Base-by-base conservation (phyloP, 352 stramenopile genomes). In the Phytophthora sojae region DNA sequence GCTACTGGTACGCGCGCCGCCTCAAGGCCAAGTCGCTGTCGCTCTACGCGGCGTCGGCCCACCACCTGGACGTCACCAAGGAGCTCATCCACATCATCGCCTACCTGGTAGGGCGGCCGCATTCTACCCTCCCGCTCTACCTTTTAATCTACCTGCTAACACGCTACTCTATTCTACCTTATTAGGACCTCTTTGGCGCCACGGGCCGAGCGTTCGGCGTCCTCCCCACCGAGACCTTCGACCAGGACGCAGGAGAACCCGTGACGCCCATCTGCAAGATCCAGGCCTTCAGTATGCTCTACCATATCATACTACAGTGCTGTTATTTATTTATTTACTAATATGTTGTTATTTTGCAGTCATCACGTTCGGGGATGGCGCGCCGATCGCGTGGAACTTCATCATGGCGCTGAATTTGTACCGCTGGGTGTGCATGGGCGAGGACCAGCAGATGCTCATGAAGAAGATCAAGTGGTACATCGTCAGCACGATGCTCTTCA, bases 381-480 rank as follows among this genome's bases (percentile, higher is more conserved):
- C 82, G 21, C 88, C 89, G 23, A 94, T 95, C 59, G 81, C 77
- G 37, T 96, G 89, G 89, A 94, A 95, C 65, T 86, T 94, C 51
- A 79, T 96, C 21, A 96, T 96, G 85, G 86, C 87, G 42, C 78
- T 89, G 26, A 93, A 95, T 63, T 69, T 96, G 14, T 95, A 89
- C 70, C 85, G 83, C 19, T 96, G 89, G 89, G 82, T 96, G 6
- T 94, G 88, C 61, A 77, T 90, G 60, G 89, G 89, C 9, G 85
- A 94, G 54, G 88, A 96, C 69, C 86, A 94, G 73, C 85, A 89
- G 53, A 90, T 92, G 80, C 82, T 95, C 39, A 85, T 93, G 76
- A 84, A 87, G 49, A 88, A 86, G 59, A 93, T 96, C 73, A 93
- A 94, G 69, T 92, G 79, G 73, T 95, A 95, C 64, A 86, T 94